phyloP scores from a whole-genome alignment of 495 filamentous ascomycete genomes.

The Podospora appendiculata region DNA sequence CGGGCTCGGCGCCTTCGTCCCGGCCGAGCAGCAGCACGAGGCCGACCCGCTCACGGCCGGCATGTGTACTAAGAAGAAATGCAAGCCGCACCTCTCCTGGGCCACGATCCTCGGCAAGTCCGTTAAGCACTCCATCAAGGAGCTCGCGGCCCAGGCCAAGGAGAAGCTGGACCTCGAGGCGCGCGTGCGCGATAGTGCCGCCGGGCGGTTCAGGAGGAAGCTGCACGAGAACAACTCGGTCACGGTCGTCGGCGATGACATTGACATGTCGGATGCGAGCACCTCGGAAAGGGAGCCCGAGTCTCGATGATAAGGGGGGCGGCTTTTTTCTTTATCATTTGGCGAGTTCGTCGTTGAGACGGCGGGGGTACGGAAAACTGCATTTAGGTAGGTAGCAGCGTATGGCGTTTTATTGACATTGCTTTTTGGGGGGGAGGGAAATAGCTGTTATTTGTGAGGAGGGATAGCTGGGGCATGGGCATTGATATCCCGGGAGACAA shows the following conservation, averaged over 20 bases:
- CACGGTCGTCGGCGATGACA: constrained; percentile 11
- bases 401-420: too few species aligned
- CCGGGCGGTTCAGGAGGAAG: constrained; percentile 29
- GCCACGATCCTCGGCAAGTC: constrained; percentile 31
- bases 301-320: too few species aligned
- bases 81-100: constrained; percentile 40
- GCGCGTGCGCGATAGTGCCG: constrained; percentile 29
- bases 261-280: constrained; percentile 4
- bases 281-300: background rate
- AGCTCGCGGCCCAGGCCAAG: constrained; percentile 34
- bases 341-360: too few species aligned
- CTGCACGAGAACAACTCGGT: constrained; percentile 33
- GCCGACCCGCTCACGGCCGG: constrained; percentile 23
- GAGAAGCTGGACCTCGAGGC: constrained; percentile 34
- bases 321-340: too few species aligned
- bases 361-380: too few species aligned
- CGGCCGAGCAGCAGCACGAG: background rate
- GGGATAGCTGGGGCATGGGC: too few species aligned
- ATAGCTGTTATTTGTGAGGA: too few species aligned
- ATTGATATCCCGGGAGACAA: too few species aligned
- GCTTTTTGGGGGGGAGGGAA: too few species aligned
- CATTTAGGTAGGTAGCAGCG: too few species aligned
- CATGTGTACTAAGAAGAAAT: constrained; percentile 42
- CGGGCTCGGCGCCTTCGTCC: too few species aligned
- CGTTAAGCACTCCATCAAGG: constrained; percentile 35